Percentiles rank a stretch among this genome's conserved stretches.
These are phyloP conservation scores for Lunularia cruciata DNA, from an alignment of 225 moss, liverwort and hornwort species.

Conservation along the genomic window DNA sequence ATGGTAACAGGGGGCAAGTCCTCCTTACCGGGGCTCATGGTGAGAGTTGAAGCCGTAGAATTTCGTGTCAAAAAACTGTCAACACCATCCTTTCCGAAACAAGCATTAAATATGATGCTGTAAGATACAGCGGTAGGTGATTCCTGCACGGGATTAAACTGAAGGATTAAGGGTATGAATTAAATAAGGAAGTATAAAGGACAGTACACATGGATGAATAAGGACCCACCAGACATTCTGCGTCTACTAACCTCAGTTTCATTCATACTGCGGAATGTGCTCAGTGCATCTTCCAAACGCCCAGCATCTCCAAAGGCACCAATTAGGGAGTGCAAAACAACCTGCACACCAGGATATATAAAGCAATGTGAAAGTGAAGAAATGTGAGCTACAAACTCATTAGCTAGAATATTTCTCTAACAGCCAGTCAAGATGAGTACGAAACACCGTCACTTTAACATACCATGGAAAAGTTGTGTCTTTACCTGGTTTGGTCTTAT, in stretches of 20 bases:
- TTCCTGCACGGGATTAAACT: conserved; percentile 50
- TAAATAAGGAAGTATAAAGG: no score
- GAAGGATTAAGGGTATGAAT: no score
- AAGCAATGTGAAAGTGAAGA: background rate
- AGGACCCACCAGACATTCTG: background rate
- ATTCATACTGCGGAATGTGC: conserved; percentile 69
- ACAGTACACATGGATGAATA: background rate
- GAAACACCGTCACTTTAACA: background rate
- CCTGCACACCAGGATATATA: conserved; percentile 35
- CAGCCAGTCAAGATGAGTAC: no score
- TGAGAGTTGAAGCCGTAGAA: conserved; percentile 46
- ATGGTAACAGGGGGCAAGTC: background rate
- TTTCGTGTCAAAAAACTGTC: conserved; percentile 46
- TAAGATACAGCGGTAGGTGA: conserved; percentile 70
- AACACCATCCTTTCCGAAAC: conserved; percentile 68
- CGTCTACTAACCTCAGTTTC: conserved; percentile 51
- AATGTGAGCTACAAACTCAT: background rate
- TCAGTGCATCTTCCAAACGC: conserved; percentile 73
- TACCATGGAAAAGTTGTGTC: no score
- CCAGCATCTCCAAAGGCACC: conserved; percentile 80
- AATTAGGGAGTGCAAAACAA: conserved; percentile 77
- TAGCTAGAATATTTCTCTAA: background rate
- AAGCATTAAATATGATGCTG: conserved; percentile 72
- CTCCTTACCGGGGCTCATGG: conserved; percentile 65
- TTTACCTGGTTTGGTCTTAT: conserved; percentile 71